Base-by-base conservation (phyloP, 495 filamentous ascomycete species). In the Daldinia bambusicola region DNA sequence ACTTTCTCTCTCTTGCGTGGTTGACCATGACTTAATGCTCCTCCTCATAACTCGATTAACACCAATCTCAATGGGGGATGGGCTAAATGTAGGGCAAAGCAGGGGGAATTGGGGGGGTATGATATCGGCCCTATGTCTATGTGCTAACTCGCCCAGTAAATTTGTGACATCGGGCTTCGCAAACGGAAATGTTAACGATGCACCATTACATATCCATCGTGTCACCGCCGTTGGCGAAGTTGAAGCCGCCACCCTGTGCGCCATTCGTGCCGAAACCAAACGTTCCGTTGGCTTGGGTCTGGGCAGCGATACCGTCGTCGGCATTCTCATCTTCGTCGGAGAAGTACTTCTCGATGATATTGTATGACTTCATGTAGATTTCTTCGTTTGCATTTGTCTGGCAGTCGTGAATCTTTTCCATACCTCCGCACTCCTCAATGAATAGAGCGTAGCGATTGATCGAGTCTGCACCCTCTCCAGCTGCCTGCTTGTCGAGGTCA, bases 361-460 rank as follows among this genome's bases (percentile, higher is more conserved):
- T 98, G 86, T 97, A 99, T 0, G 96, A 97, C 89, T 99, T 99
- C 95, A 99, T 98, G 87, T 99, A 99, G 74, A 99, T 99, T 83
- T 99, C 96, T 83, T 98, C 96, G 83, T 99, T 99, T 83, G 96
- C 95, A 74, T 99, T 99, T 82, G 95, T 97, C 85, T 99, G 96
- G 88, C 95, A 97, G 73, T 98, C 94, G 81, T 99, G 96, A 76
- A 99, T 98, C 90, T 98, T 98, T 85, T 98, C 94, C 96, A 99
- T 99, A 71, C 96, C 96, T 71, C 93, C 93, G 64, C 94, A 95
- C 79, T 99, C 96, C 83, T 99, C 96, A 73, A 99, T 99, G 84
- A 95, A 97, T 69, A 99, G 87, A 34, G 96, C 96, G 78, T 95
- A 99, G 61, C 93, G 91, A 86, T 99, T 99, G 82, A 99, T 90